phyloP scores from a whole-genome alignment of 2,329 filamentous ascomycete genomes.

The Penicillium sp. region DNA sequence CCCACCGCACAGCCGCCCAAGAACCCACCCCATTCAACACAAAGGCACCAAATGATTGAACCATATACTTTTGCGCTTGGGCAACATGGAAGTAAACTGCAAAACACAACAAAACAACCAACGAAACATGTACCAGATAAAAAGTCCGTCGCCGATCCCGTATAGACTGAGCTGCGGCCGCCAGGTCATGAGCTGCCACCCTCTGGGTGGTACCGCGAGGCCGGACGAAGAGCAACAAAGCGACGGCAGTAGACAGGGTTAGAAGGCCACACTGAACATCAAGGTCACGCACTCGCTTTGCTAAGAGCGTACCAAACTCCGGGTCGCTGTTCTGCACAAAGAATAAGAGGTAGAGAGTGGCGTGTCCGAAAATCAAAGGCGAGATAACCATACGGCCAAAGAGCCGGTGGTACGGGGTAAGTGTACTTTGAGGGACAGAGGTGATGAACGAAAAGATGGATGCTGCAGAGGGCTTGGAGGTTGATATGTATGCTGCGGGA shows the following conservation, averaged over 20 bases:
- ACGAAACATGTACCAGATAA: conserved; percentile 55
- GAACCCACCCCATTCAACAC: conserved; percentile 42
- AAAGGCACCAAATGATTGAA: conserved; percentile 51
- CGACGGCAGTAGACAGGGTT: conserved; percentile 47
- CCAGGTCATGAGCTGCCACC: conserved; percentile 12
- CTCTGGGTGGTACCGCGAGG: conserved; percentile 33
- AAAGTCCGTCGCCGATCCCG: conserved; percentile 48
- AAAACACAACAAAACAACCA: conserved; percentile 51
- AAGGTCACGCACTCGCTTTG: conserved; percentile 54
- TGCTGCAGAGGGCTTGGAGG: conserved; percentile 47
- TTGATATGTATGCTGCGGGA: conserved; percentile 36
- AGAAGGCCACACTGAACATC: conserved; percentile 59
- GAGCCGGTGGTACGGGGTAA: conserved; percentile 59
- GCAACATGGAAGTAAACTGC: conserved; percentile 56
- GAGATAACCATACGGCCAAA: conserved; percentile 56
- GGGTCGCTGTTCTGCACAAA: conserved; percentile 50
- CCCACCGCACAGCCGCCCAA: conserved; percentile 18
- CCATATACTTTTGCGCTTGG: conserved; percentile 55
- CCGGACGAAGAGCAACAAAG: conserved; percentile 52
- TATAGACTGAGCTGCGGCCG: conserved; percentile 12
- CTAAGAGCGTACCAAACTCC: conserved; percentile 43
- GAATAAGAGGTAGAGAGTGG: conserved; percentile 57
- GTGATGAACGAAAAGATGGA: conserved; percentile 55
- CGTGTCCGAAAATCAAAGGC: conserved; percentile 53
- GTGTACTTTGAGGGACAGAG: conserved; percentile 53